Base-by-base conservation (phyloP, 2,329 filamentous ascomycete genomes). In the Shiraia bambusicola region DNA sequence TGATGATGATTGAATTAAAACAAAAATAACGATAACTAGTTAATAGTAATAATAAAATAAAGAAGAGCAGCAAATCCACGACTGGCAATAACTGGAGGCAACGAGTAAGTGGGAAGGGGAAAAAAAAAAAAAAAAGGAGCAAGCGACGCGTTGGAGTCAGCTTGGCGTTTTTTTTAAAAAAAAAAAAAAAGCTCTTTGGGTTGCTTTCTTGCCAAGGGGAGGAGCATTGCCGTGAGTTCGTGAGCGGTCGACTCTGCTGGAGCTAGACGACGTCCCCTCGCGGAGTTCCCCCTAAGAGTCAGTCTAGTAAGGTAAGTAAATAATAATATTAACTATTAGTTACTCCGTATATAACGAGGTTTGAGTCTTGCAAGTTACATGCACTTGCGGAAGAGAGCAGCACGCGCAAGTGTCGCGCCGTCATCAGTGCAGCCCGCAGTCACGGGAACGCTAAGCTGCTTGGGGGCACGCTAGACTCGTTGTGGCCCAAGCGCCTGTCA, bases 261-360 rank as follows among this genome's bases (percentile, higher is more conserved):
- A 31, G 29, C 12, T 14, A 2, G 29, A 13, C 10, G 6, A 13
- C n/a, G n/a, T n/a, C n/a, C n/a, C n/a, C n/a, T n/a, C n/a, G n/a
- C n/a, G n/a, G n/a, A n/a, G n/a, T n/a, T n/a, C n/a, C n/a, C n/a
- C n/a, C n/a, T n/a, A n/a, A n/a, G n/a, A n/a, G n/a, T n/a, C n/a
- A n/a, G 12, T 4, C 28, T 16, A 10, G 8, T 14, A 27, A 8
- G 25, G 9, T 10, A 12, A 31, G 41, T 38, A 24, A 15, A 37
- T 45, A 34, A 46, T 44, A 51, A 59, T 54, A 54, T 51, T 52
- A 46, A n/a, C n/a, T n/a, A n/a, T n/a, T n/a, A n/a, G n/a, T n/a
- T n/a, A n/a, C n/a, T n/a, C n/a, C n/a, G n/a, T n/a, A n/a, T n/a
- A n/a, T n/a, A n/a, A n/a, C n/a, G n/a, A n/a, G n/a, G n/a, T n/a